Evolutionary conservation across 352 stramenopile genomes (phyloP).

Genomic region (Globisporangium radiosum): DNA sequence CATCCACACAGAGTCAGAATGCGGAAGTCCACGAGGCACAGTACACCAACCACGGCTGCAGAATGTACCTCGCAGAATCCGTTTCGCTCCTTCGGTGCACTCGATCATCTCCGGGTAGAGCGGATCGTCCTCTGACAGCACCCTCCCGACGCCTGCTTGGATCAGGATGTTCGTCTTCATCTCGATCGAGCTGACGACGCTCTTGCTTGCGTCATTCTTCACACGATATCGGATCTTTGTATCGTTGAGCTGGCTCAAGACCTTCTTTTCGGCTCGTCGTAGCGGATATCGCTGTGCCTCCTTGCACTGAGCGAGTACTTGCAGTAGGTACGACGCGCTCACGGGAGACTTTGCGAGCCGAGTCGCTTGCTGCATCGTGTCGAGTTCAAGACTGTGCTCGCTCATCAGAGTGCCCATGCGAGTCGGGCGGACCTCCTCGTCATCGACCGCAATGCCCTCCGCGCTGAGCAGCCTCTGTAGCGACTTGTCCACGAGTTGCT

Average conservation of each 20-base stretch:
- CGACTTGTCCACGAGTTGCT: constrained; percentile 16
- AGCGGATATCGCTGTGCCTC: constrained; percentile 22
- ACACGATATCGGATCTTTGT: constrained; percentile 12
- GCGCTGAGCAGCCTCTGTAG: constrained; percentile 33
- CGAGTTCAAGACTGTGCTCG: constrained; percentile 46
- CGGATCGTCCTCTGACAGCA: constrained; percentile 4
- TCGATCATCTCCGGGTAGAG: constrained; percentile 17
- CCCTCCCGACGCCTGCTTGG: constrained; percentile 23
- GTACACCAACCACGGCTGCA: too few species aligned
- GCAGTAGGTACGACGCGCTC: constrained; percentile 17
- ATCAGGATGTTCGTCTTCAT: constrained; percentile 32
- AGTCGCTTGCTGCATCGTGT: constrained; percentile 53
- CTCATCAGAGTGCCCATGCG: constrained; percentile 58
- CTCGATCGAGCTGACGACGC: constrained; percentile 6
- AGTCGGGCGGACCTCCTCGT: constrained; percentile 23
- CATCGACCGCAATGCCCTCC: constrained; percentile 12
- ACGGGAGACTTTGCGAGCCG: constrained; percentile 3
- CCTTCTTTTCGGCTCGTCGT: constrained; percentile 22
- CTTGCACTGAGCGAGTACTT: constrained; percentile 17
- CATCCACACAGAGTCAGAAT: background rate
- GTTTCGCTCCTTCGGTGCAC: constrained; percentile 12
- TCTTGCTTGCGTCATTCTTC: constrained; percentile 6
- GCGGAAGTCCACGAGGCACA: background rate
- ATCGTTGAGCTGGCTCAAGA: constrained; percentile 22
- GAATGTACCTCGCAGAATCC: constrained; percentile 23